phyloP scores from a whole-genome alignment of 768 basidiomycete genomes.

The Rossbeevera mucosa region DNA sequence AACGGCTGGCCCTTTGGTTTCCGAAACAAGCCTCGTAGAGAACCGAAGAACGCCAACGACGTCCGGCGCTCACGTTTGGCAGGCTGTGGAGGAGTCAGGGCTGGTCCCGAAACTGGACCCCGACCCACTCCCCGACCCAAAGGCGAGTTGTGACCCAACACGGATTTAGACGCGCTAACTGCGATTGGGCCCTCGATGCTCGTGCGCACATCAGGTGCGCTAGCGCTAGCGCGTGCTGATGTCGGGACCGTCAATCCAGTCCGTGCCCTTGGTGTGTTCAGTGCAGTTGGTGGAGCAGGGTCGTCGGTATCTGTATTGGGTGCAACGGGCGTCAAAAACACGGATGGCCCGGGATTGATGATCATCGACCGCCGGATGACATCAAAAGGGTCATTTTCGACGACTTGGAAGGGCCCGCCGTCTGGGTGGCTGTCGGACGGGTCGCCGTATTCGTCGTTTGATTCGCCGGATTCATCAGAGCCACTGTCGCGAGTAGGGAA shows the following conservation, averaged over 20 bases:
- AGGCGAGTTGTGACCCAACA: neutral
- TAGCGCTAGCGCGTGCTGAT: neutral
- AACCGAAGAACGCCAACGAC: too few relatives aligned
- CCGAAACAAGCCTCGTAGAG: too few relatives aligned
- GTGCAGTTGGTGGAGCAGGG: too few relatives aligned
- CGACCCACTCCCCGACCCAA: neutral
- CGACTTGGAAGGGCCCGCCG: neutral
- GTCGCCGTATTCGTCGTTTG: neutral
- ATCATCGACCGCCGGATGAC: neutral
- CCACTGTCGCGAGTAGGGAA: neutral
- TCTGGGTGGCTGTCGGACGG: neutral
- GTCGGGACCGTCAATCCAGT: neutral
- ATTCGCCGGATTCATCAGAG: neutral
- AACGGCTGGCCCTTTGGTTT: neutral
- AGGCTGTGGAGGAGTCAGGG: too few relatives aligned
- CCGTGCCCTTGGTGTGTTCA: too few relatives aligned
- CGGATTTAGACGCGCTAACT: neutral
- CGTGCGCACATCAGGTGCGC: conserved; percentile 1
- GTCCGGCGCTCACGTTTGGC: too few relatives aligned
- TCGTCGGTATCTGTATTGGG: too few relatives aligned
- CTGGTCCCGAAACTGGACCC: too few relatives aligned
- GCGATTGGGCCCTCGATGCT: too few relatives aligned
- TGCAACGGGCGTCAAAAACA: too few relatives aligned
- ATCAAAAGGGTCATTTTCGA: neutral
- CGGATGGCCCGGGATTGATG: neutral